Evolutionary conservation across 805 yeast species (phyloP).

Genomic region (Yarrowia divulgata): DNA sequence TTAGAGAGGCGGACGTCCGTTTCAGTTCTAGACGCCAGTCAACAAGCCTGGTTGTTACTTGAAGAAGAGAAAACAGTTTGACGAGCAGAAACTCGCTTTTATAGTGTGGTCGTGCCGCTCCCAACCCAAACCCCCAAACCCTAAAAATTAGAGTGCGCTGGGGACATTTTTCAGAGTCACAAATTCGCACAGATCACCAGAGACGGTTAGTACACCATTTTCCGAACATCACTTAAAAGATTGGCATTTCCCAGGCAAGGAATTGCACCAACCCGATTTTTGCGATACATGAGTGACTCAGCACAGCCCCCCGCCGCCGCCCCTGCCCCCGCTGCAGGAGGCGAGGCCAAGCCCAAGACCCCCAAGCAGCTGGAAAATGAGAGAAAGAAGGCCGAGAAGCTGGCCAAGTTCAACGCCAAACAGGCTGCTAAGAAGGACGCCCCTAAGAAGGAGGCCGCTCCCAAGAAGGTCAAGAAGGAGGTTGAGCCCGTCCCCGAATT

Average conservation of each 20-base stretch:
- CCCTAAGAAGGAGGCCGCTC: constrained; percentile 51
- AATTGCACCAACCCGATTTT: constrained; percentile 13
- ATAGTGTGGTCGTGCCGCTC: not conserved
- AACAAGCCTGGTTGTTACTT: constrained; percentile 40
- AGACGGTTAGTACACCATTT: constrained; percentile 29
- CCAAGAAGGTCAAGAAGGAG: constrained; percentile 70
- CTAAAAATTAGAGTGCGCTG: not conserved
- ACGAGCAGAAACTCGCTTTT: not conserved
- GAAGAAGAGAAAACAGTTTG: constrained; percentile 4
- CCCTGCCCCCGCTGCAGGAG: constrained; percentile 42
- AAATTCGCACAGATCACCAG: not conserved
- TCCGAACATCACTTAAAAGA: constrained; percentile 23
- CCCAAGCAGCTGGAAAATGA: constrained; percentile 86
- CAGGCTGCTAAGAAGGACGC: constrained; percentile 51
- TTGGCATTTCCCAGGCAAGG: constrained; percentile 31
- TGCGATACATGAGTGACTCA: constrained; percentile 34
- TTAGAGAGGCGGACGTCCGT: constrained; percentile 39
- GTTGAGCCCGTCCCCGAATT: constrained; percentile 83
- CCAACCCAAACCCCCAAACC: constrained; percentile 31
- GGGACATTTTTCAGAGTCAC: constrained; percentile 19
- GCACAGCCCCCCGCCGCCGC: constrained; percentile 25
- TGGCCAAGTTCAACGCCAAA: constrained; percentile 85
- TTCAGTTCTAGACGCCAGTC: constrained; percentile 21
- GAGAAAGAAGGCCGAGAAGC: constrained; percentile 84
- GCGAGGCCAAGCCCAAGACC: constrained; percentile 61